Evolutionary conservation across 306 rosid species (phyloP).

Genomic region (Prunus padus): DNA sequence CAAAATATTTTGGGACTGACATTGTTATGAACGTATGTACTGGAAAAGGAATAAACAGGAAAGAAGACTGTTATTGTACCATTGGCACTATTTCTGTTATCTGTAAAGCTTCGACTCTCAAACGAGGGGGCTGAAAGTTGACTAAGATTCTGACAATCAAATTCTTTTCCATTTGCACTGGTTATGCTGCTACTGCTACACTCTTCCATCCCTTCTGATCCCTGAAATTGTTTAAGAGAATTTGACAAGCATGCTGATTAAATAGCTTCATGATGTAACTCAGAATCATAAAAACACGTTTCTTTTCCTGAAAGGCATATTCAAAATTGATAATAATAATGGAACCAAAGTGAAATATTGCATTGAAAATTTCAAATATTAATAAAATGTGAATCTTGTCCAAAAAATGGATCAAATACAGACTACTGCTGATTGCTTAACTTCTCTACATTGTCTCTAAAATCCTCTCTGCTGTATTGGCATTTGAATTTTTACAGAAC

Average conservation of each 20-base stretch:
- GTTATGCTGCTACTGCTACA: constrained; percentile 45
- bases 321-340: background rate
- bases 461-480: background rate
- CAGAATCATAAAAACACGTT: background rate
- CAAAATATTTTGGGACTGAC: background rate
- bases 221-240: constrained; percentile 48
- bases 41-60: constrained; percentile 18
- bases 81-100: constrained; percentile 46
- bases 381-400: background rate
- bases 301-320: background rate
- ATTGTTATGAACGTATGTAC: constrained; percentile 5
- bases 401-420: background rate
- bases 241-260: constrained; percentile 14
- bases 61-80: constrained; percentile 44
- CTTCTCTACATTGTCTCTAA: background rate
- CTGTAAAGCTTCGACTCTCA: constrained; percentile 46
- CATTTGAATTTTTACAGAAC: background rate
- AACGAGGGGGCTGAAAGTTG: constrained; percentile 32
- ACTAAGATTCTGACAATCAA: constrained; percentile 22
- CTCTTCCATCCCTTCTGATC: constrained; percentile 47
- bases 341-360: background rate
- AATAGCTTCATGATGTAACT: constrained; percentile 6
- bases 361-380: background rate
- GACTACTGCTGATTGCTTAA: background rate
- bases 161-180: constrained; percentile 35